These are phyloP conservation scores for Mortierella sp. DNA, from an alignment of 371 early-diverging fungal species.

Conservation along the genomic window DNA sequence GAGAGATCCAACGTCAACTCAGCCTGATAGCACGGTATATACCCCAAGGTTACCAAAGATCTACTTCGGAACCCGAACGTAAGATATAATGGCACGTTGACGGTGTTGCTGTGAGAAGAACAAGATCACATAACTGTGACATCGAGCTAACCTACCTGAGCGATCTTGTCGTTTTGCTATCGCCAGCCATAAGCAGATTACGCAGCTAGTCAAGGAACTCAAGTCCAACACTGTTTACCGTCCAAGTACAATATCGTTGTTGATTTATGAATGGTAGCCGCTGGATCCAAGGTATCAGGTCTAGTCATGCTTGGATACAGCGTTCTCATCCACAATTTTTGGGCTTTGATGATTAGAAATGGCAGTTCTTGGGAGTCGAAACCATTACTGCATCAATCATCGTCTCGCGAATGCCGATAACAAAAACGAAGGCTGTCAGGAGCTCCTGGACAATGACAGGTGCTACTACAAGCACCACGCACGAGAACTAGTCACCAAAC, in stretches of 20 bases:
- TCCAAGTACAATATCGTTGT: constrained; percentile 56
- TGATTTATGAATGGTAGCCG: background rate
- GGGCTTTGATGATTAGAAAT: too few species aligned
- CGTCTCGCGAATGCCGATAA: constrained; percentile 53
- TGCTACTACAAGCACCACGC: constrained; percentile 43
- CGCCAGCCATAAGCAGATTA: constrained; percentile 69
- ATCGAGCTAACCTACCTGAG: background rate
- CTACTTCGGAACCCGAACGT: constrained; percentile 69
- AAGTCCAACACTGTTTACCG: constrained; percentile 62
- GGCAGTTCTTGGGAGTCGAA: constrained; percentile 65
- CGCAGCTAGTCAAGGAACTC: constrained; percentile 64
- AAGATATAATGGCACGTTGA: constrained; percentile 19
- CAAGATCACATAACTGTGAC: background rate
- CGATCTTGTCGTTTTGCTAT: constrained; percentile 1
- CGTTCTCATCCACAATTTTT: too few species aligned
- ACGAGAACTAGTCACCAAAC: constrained; percentile 19
- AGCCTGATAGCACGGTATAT: background rate
- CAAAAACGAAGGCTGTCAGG: constrained; percentile 62
- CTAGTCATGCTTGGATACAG: too few species aligned
- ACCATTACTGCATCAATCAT: constrained; percentile 63
- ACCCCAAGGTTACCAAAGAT: constrained; percentile 56
- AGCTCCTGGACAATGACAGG: constrained; percentile 43
- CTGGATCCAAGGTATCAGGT: too few species aligned
- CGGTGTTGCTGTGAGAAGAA: background rate
- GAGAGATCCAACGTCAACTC: background rate